phyloP scores from a whole-genome alignment of 768 basidiomycete genomes.

The Cubamyces lactineus region DNA sequence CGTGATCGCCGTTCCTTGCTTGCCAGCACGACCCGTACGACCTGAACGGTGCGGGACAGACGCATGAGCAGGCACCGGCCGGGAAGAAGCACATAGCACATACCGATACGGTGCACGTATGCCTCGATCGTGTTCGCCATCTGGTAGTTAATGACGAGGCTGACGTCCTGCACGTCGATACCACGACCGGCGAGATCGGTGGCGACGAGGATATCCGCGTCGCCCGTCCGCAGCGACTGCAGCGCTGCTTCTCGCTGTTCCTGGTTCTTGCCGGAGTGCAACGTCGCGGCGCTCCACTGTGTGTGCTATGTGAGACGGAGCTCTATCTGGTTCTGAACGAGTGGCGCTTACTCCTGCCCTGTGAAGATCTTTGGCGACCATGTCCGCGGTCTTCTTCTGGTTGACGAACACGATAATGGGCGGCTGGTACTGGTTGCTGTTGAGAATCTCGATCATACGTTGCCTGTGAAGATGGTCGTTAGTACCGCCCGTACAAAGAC shows the following conservation, averaged over 20 bases:
- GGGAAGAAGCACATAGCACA: constrained; percentile 30
- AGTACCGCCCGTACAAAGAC: constrained; percentile 4
- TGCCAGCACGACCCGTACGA: constrained; percentile 97
- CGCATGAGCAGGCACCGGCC: background rate
- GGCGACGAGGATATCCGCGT: constrained; percentile 89
- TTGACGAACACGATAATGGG: constrained; percentile 99
- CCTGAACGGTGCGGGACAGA: constrained; percentile 46
- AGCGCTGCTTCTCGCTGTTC: constrained; percentile 95
- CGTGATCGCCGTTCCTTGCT: constrained; percentile 90
- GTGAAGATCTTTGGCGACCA: constrained; percentile 93
- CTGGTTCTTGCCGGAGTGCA: constrained; percentile 98
- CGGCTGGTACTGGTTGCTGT: constrained; percentile 77
- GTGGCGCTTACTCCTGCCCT: constrained; percentile 76
- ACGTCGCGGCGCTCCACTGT: constrained; percentile 86
- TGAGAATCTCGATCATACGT: constrained; percentile 88
- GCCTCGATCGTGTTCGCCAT: constrained; percentile 97
- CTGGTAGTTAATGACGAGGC: constrained; percentile 95
- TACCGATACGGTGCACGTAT: constrained; percentile 97
- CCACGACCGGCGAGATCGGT: constrained; percentile 98
- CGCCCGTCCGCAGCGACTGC: constrained; percentile 82
- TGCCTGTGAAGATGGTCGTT: constrained; percentile 51
- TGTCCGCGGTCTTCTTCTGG: constrained; percentile 99
- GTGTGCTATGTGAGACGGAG: constrained; percentile 2
- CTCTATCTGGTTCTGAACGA: background rate
- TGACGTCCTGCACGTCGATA: constrained; percentile 98